Evolutionary conservation across 139 green algal genomes (phyloP).

Genomic region (Eudorina sp.): DNA sequence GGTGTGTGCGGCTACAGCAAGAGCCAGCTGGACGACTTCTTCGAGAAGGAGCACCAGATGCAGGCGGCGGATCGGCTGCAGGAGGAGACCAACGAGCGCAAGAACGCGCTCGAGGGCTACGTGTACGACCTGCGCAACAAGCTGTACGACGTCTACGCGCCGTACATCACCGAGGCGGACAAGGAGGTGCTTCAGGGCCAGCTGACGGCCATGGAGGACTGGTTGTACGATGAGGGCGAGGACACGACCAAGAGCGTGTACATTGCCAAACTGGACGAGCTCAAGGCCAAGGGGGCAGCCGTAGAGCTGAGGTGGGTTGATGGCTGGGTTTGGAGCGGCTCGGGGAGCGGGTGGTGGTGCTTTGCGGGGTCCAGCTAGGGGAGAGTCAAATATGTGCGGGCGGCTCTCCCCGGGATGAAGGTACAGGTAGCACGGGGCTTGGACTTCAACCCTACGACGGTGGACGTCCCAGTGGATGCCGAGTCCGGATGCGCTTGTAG

Average conservation of each 20-base stretch:
- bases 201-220: slow-evolving; percentile 93
- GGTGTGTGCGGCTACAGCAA: slow-evolving; percentile 34
- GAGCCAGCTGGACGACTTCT: slow-evolving; percentile 60
- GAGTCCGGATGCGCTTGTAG: too few relatives aligned
- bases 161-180: slow-evolving; percentile 81
- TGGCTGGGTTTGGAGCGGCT: too few relatives aligned
- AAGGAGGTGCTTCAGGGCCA: slow-evolving; percentile 68
- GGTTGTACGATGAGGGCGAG: slow-evolving; percentile 99
- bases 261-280: slow-evolving; percentile 90
- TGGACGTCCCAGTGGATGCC: too few relatives aligned
- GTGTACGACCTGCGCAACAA: slow-evolving; percentile 92
- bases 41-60: slow-evolving; percentile 74
- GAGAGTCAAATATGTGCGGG: too few relatives aligned
- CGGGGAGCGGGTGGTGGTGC: too few relatives aligned
- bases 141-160: slow-evolving; percentile 73
- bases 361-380: too few relatives aligned
- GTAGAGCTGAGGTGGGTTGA: slow-evolving; percentile 67
- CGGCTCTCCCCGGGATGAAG: too few relatives aligned
- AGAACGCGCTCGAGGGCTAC: slow-evolving; percentile 97
- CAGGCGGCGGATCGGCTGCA: slow-evolving; percentile 84
- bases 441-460: too few relatives aligned
- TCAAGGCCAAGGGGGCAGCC: slow-evolving; percentile 80
- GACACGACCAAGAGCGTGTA: slow-evolving; percentile 95
- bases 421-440: too few relatives aligned
- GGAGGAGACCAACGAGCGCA: slow-evolving; percentile 96